These are phyloP conservation scores for Aurinia saxatilis DNA, from an alignment of 345 rosid species.

Conservation along the genomic window DNA sequence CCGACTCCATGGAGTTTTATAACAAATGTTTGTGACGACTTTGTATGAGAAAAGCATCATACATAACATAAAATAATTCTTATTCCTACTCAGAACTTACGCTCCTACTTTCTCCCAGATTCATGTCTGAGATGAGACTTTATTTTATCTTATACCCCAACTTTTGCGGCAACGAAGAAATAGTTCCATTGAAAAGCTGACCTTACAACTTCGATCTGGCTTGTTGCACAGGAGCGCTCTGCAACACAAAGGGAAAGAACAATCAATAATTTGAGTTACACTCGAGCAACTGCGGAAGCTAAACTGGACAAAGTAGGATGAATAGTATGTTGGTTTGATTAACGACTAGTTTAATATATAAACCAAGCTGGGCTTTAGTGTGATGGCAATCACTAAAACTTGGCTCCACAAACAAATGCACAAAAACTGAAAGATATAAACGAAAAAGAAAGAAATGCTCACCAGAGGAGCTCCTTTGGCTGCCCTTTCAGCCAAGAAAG, in stretches of 20 bases:
- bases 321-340: background rate
- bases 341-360: background rate
- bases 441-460: background rate
- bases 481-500: constrained; percentile 77
- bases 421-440: background rate
- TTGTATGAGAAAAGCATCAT: constrained; percentile 1
- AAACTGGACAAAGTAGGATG: no score
- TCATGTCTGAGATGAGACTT: constrained; percentile 15
- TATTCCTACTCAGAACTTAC: constrained; percentile 5
- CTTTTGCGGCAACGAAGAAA: background rate
- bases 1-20: background rate
- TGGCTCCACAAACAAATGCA: background rate
- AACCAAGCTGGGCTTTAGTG: background rate
- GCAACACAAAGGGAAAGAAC: constrained; percentile 20
- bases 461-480: constrained; percentile 67
- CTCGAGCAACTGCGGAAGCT: no score
- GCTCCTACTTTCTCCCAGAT: constrained; percentile 15
- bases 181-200: background rate
- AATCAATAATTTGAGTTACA: background rate
- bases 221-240: constrained; percentile 57
- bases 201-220: constrained; percentile 37
- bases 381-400: background rate
- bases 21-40: constrained; percentile 7
- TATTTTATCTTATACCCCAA: no score
- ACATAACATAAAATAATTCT: background rate